Conservation (phyloP, 441 rosid genomes). For the Erodium moschatum region DNA sequence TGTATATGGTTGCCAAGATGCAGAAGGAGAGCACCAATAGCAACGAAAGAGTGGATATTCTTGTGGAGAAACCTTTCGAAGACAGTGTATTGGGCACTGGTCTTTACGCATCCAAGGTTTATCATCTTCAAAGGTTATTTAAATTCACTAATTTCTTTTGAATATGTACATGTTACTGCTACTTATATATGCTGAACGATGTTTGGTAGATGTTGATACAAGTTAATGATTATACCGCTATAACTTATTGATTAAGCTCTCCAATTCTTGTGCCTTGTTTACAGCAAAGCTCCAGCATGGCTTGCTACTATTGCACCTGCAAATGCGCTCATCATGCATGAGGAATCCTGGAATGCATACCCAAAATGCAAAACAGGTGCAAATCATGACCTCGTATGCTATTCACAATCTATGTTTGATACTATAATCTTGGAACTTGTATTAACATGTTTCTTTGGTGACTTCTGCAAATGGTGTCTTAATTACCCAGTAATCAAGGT, state of each 20-base stretch:
- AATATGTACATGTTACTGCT: background rate
- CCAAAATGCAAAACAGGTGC: slow-evolving; percentile 65
- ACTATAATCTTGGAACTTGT: slow-evolving; percentile 6
- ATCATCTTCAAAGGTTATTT: slow-evolving; percentile 52
- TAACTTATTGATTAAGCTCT: background rate
- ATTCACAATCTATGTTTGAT: slow-evolving; percentile 1
- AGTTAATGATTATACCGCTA: background rate
- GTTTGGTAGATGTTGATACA: background rate
- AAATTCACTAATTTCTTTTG: background rate
- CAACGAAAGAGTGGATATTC: slow-evolving; percentile 49
- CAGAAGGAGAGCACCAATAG: slow-evolving; percentile 45
- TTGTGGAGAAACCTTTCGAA: slow-evolving; percentile 38
- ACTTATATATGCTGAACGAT: background rate
- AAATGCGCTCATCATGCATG: slow-evolving; percentile 57
- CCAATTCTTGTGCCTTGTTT: slow-evolving; percentile 18
- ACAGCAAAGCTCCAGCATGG: slow-evolving; percentile 69
- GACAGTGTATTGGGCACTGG: slow-evolving; percentile 41
- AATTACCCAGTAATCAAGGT: slow-evolving; percentile 50
- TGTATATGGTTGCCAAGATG: slow-evolving; percentile 55
- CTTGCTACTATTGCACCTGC: slow-evolving; percentile 48
- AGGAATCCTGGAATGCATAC: slow-evolving; percentile 68
- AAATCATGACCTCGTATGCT: slow-evolving; percentile 4
- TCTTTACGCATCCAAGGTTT: slow-evolving; percentile 50
- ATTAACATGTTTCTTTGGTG: slow-evolving; percentile 22
- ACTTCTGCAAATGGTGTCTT: slow-evolving; percentile 19